These are phyloP conservation scores for Mitragyna speciosa DNA, from an alignment of 257 asterid species.

Conservation along the genomic window DNA sequence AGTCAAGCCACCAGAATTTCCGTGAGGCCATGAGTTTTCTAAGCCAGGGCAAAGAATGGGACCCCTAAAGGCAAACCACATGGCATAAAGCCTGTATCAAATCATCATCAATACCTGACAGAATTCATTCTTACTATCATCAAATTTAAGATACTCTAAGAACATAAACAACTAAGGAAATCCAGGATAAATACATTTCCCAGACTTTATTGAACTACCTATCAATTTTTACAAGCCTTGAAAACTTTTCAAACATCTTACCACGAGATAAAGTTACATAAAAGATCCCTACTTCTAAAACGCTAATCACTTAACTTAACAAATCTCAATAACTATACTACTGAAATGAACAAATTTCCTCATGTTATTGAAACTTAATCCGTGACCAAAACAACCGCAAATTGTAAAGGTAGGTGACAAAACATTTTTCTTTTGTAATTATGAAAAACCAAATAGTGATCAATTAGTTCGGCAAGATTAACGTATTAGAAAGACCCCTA, in stretches of 20 bases:
- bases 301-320: background rate
- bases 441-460: background rate
- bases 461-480: background rate
- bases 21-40: background rate
- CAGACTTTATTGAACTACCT: background rate
- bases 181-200: background rate
- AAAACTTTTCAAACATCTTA: background rate
- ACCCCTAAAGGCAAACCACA: background rate
- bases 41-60: background rate
- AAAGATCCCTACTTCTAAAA: background rate
- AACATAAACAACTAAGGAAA: background rate
- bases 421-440: background rate
- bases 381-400: background rate
- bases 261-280: background rate
- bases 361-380: background rate
- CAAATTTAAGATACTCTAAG: background rate
- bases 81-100: background rate
- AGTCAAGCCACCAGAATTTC: no score
- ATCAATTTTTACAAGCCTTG: background rate
- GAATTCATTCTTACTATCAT: background rate
- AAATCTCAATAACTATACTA: background rate
- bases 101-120: background rate
- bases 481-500: no score
- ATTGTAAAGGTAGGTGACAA: background rate
- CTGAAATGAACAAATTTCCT: background rate